These are phyloP conservation scores for Gaillardinia entomophila DNA, from an alignment of 805 yeast species.

Conservation along the genomic window DNA sequence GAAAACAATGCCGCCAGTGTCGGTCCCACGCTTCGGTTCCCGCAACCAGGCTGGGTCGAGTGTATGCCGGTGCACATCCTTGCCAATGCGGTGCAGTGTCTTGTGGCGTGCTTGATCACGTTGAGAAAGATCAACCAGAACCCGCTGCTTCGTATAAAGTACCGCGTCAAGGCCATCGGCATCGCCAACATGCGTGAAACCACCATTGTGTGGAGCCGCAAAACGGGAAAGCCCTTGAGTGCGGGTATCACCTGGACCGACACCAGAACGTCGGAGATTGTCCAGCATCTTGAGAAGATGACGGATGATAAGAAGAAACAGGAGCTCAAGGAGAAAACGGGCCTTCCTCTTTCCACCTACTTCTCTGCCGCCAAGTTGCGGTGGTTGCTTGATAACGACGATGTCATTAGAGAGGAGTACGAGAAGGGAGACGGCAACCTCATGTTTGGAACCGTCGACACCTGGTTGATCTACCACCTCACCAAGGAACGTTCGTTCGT, in stretches of 20 bases:
- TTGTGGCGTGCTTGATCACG: conserved; percentile 57
- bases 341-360: conserved; percentile 85
- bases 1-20: conserved; percentile 49
- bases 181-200: conserved; percentile 97
- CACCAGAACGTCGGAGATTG: conserved; percentile 74
- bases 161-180: conserved; percentile 69
- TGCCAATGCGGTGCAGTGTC: conserved; percentile 75
- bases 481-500: conserved; percentile 66
- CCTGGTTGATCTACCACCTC: conserved; percentile 86
- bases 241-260: conserved; percentile 97
- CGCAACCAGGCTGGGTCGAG: conserved; percentile 91
- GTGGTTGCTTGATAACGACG: conserved; percentile 83
- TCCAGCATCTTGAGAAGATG: conserved; percentile 52
- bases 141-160: conserved; percentile 47
- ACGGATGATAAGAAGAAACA: conserved; percentile 52
- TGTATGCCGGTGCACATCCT: conserved; percentile 82
- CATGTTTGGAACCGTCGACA: conserved; percentile 91
- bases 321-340: conserved; percentile 59
- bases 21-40: conserved; percentile 70
- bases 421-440: conserved; percentile 64
- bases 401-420: conserved; percentile 58
- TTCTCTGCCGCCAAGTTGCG: conserved; percentile 86
- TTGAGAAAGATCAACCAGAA: conserved; percentile 51
- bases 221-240: conserved; percentile 75
- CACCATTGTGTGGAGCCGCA: conserved; percentile 78